Base-by-base conservation (phyloP, 306 rosid genomes). In the Datisca glomerata region DNA sequence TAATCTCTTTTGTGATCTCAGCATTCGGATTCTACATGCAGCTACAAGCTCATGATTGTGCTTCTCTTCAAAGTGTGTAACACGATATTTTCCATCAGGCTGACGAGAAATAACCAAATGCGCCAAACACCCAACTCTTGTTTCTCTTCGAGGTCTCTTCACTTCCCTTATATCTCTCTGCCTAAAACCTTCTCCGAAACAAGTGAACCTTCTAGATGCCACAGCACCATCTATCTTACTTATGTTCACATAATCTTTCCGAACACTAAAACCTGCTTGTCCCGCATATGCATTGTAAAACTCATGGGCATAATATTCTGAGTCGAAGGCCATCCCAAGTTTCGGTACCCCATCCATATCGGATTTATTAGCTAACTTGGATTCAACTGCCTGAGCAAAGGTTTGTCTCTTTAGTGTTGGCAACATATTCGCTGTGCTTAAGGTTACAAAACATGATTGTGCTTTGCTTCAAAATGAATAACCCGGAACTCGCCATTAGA, bases 111-210 rank as follows among this genome's bases (percentile, higher is more conserved):
- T 59, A 21, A 68, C 60, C 24, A 77, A 41, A 15, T 72, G 77
- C 5, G 85, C 85, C 43, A 65, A 62, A 72, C 85, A 77, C 21
- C 85, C 85, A 35, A 72, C 68, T 49, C 85, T 72, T 40, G 77
- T 77, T 53, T 72, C 85, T 60, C 65, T 72, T 38, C 81, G 64
- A 32, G 68, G 78, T 53, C 75, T 63, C 75, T 69, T 73, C 59
- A 56, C 72, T 7, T 56, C 73, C 12, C 57, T 59, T 27, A 63
- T 78, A 49, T 73, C 86, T 60, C 66, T 73, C 66, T 66, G 65
- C 47, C 73, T 66, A 35, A 69, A 78, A 49, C 86, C 86, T 73
- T 78, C 86, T 43, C 86, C 63, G 45, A 59, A 78, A 61, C 86
- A 73, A n/a, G 72, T 66, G 47, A 66, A 69, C 61, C 78, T 61